Conservation (phyloP, 352 stramenopile species). For the Phytophthora foliorum region DNA sequence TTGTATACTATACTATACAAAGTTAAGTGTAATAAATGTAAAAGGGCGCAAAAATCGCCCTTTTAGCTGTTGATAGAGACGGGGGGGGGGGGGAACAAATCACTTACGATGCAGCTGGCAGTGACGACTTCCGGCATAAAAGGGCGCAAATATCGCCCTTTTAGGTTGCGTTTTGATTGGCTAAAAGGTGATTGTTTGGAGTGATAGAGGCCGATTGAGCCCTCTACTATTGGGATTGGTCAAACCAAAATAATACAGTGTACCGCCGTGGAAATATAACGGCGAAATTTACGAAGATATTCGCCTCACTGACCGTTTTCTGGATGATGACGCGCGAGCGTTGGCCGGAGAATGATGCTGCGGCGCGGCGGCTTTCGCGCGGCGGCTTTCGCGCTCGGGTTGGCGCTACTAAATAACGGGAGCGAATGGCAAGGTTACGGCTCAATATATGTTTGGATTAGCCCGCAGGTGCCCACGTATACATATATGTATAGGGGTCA, state of each 20-base stretch:
- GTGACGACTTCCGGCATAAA: background rate
- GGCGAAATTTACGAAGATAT: slow-evolving; percentile 5
- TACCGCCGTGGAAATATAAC: background rate
- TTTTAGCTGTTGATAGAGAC: background rate
- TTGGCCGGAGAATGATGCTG: background rate
- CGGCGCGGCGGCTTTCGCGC: background rate
- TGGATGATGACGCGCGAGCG: background rate
- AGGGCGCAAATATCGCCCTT: background rate
- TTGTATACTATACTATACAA: background rate
- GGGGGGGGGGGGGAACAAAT: background rate
- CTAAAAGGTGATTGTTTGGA: too few relatives aligned
- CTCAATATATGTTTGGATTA: too few relatives aligned
- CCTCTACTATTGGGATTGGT: background rate
- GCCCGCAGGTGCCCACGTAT: too few relatives aligned
- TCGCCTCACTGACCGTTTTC: background rate
- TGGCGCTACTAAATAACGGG: background rate
- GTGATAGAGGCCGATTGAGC: background rate
- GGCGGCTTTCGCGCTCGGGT: background rate
- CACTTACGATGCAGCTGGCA: background rate
- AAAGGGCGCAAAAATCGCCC: background rate
- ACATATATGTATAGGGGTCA: too few relatives aligned
- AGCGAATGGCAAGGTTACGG: too few relatives aligned
- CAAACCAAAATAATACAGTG: slow-evolving; percentile 1
- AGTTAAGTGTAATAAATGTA: background rate
- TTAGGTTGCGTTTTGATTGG: background rate